phyloP scores from a whole-genome alignment of 768 basidiomycete species.

The Amanita fuliginea region DNA sequence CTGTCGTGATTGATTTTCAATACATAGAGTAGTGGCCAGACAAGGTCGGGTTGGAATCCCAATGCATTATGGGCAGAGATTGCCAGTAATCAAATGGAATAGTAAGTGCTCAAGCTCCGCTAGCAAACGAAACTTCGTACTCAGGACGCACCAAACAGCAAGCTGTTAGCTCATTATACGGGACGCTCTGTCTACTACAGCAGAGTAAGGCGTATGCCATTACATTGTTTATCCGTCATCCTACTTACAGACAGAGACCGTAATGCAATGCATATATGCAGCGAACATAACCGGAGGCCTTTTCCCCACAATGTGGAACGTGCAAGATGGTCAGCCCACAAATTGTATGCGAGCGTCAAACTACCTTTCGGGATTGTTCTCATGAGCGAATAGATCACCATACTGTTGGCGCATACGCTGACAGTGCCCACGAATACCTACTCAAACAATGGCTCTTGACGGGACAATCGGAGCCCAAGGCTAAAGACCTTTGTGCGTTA shows the following conservation, averaged over 20 bases:
- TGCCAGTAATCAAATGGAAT: conserved; percentile 58
- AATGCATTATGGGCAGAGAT: conserved; percentile 29
- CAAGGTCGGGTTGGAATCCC: conserved; percentile 20
- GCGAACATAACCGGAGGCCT: conserved; percentile 34
- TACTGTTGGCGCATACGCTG: conserved; percentile 57
- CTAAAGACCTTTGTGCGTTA: conserved; percentile 44
- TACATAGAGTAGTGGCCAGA: conserved; percentile 22
- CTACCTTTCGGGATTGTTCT: not conserved
- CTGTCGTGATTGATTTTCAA: not conserved
- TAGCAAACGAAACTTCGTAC: not conserved
- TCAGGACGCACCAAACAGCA: conserved; percentile 21
- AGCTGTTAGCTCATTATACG: conserved; percentile 74
- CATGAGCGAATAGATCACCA: not conserved
- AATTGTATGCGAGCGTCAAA: conserved; percentile 10
- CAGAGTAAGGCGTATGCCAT: conserved; percentile 17
- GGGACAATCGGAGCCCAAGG: conserved; percentile 36
- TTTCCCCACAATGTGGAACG: conserved; percentile 44
- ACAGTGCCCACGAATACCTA: conserved; percentile 71
- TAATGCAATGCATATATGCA: conserved; percentile 40
- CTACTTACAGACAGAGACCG: conserved; percentile 28
- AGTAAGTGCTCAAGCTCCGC: conserved; percentile 15
- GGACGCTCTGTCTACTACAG: conserved; percentile 53
- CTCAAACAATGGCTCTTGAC: conserved; percentile 60
- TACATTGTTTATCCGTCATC: conserved; percentile 5
- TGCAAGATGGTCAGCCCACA: conserved; percentile 29